Conservation (phyloP, 306 rosid species). For the Biancaea sappan region DNA sequence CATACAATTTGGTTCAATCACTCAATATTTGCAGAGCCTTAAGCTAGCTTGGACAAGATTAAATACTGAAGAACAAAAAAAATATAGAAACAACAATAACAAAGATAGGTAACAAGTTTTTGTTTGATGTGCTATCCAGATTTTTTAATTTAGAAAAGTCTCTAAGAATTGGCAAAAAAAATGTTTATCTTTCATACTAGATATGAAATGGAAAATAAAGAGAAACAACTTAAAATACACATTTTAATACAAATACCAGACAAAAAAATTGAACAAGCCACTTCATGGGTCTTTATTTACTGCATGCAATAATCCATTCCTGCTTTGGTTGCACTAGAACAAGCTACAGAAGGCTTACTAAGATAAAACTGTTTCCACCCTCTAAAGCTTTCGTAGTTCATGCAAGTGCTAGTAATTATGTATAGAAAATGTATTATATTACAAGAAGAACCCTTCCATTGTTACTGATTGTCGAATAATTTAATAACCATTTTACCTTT, state of each 20-base stretch:
- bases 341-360: slow-evolving; percentile 1
- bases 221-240: not conserved
- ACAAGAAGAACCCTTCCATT: slow-evolving; percentile 27
- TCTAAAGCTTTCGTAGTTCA: slow-evolving; percentile 2
- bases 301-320: slow-evolving; percentile 5
- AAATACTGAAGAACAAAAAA: slow-evolving; percentile 14
- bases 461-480: not conserved
- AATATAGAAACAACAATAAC: slow-evolving; percentile 19
- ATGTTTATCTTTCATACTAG: not conserved
- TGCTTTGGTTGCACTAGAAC: slow-evolving; percentile 2
- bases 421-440: slow-evolving; percentile 19
- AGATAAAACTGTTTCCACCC: slow-evolving; percentile 24
- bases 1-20: slow-evolving; percentile 8
- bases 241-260: not conserved
- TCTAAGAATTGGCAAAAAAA: slow-evolving; percentile 11
- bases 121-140: not conserved
- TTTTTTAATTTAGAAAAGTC: slow-evolving; percentile 9
- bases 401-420: slow-evolving; percentile 8
- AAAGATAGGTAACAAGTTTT: slow-evolving; percentile 6
- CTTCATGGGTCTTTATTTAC: slow-evolving; percentile 3
- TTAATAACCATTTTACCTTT: not conserved
- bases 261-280: not conserved
- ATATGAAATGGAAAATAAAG: not conserved
- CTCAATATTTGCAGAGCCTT: slow-evolving; percentile 9
- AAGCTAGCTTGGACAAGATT: slow-evolving; percentile 7